Evolutionary conservation across 805 yeast genomes (phyloP).

Genomic region (Candida ulmi): DNA sequence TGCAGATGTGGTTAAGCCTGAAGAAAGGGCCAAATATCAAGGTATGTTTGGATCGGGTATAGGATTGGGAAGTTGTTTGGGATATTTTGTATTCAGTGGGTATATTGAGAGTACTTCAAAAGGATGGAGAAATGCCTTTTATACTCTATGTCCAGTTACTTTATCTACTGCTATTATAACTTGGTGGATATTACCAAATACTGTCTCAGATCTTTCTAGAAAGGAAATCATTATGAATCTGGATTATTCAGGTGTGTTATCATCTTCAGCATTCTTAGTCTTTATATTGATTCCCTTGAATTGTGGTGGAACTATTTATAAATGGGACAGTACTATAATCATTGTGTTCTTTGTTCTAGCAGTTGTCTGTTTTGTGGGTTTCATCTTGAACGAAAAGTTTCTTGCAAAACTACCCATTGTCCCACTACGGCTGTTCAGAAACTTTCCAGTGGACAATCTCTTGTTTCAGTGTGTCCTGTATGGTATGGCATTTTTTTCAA

Average conservation of each 20-base stretch:
- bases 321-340: constrained; percentile 38
- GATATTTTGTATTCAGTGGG: constrained; percentile 37
- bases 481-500: constrained; percentile 44
- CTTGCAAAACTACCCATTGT: constrained; percentile 46
- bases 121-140: constrained; percentile 36
- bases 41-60: constrained; percentile 46
- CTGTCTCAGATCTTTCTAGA: constrained; percentile 23
- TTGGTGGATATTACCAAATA: constrained; percentile 14
- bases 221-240: constrained; percentile 38
- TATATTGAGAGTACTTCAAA: constrained; percentile 22
- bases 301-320: constrained; percentile 48
- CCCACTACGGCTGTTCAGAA: constrained; percentile 39
- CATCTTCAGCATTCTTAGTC: constrained; percentile 39
- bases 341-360: constrained; percentile 30
- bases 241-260: constrained; percentile 45
- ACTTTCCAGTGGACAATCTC: constrained; percentile 31
- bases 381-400: constrained; percentile 41
- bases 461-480: constrained; percentile 37
- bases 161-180: constrained; percentile 8
- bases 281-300: constrained; percentile 45
- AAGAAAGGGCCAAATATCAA: constrained; percentile 51
- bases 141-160: constrained; percentile 32
- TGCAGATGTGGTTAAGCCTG: constrained; percentile 47
- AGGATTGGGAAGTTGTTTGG: constrained; percentile 42
- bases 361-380: constrained; percentile 29